Percentiles rank a stretch among this genome's conserved stretches.
phyloP scores from a whole-genome alignment of 371 early-diverging fungal genomes.

The Zopfochytrium polystomum region DNA sequence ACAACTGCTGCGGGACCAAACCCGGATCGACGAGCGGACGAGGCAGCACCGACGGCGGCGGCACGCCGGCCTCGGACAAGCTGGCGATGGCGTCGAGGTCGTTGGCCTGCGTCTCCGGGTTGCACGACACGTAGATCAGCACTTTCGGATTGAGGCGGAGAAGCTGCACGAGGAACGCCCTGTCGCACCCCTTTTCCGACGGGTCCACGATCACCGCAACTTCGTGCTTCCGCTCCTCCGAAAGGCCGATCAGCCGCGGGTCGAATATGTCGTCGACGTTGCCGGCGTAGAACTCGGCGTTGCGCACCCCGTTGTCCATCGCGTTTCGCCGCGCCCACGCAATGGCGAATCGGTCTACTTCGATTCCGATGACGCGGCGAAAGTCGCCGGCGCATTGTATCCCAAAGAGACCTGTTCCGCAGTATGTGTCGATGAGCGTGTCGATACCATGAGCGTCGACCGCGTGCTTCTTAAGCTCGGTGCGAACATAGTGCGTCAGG shows the following conservation, averaged over 20 bases:
- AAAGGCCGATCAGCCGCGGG: neutral
- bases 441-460: slow-evolving; percentile 32
- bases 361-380: slow-evolving; percentile 62
- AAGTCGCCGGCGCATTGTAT: slow-evolving; percentile 55
- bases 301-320: slow-evolving; percentile 52
- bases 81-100: slow-evolving; percentile 39
- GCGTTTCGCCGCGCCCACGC: slow-evolving; percentile 60
- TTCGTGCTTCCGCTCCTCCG: slow-evolving; percentile 25
- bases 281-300: slow-evolving; percentile 52
- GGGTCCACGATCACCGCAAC: slow-evolving; percentile 69
- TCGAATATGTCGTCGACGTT: slow-evolving; percentile 56
- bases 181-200: slow-evolving; percentile 61
- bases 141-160: slow-evolving; percentile 58
- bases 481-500: slow-evolving; percentile 53
- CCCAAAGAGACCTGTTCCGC: slow-evolving; percentile 68
- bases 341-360: slow-evolving; percentile 55
- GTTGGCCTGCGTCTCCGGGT: slow-evolving; percentile 57
- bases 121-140: slow-evolving; percentile 67
- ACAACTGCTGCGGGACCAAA: slow-evolving; percentile 4
- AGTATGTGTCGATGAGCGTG: slow-evolving; percentile 64
- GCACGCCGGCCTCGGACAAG: slow-evolving; percentile 13
- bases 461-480: slow-evolving; percentile 32
- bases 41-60: slow-evolving; percentile 5
- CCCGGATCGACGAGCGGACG: slow-evolving; percentile 2
- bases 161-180: slow-evolving; percentile 59